phyloP scores from a whole-genome alignment of 2,329 filamentous ascomycete genomes.

The Talaromyces sp. region DNA sequence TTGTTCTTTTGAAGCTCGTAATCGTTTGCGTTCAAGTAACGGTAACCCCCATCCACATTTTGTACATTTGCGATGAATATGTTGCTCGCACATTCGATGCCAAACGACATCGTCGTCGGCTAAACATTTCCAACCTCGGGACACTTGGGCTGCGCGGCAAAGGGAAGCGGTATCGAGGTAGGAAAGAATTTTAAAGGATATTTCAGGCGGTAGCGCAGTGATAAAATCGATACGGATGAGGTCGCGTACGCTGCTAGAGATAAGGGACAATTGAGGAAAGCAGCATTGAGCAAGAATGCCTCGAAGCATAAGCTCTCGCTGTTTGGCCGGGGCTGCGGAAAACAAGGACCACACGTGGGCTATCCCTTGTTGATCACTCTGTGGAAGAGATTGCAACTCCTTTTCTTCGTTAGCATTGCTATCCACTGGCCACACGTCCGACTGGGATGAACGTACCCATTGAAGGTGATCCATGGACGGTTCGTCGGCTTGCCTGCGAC shows the following conservation, averaged over 20 bases:
- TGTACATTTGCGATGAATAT: conserved; percentile 88
- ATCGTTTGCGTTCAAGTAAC: conserved; percentile 77
- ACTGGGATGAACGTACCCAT: conserved; percentile 55
- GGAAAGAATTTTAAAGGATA: conserved; percentile 89
- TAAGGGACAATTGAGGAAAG: conserved; percentile 91
- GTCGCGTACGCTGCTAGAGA: conserved; percentile 85
- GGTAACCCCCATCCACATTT: conserved; percentile 96
- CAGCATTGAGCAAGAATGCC: conserved; percentile 96
- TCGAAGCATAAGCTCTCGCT: conserved; percentile 92
- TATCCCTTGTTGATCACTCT: conserved; percentile 88
- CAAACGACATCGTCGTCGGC: conserved; percentile 98
- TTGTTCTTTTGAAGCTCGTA: conserved; percentile 82
- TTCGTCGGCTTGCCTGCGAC: conserved; percentile 86
- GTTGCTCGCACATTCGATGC: conserved; percentile 97
- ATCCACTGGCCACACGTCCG: background rate
- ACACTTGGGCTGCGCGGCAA: conserved; percentile 94
- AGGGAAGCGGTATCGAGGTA: conserved; percentile 91
- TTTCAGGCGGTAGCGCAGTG: conserved; percentile 78
- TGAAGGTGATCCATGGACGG: conserved; percentile 94
- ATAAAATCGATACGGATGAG: conserved; percentile 98
- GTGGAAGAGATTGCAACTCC: conserved; percentile 77
- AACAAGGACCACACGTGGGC: conserved; percentile 98
- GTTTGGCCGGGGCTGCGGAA: conserved; percentile 88
- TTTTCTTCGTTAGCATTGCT: conserved; percentile 32
- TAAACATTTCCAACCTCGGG: conserved; percentile 76